Evolutionary conservation across 495 filamentous ascomycete genomes (phyloP).

Genomic region (Neurospora africana): DNA sequence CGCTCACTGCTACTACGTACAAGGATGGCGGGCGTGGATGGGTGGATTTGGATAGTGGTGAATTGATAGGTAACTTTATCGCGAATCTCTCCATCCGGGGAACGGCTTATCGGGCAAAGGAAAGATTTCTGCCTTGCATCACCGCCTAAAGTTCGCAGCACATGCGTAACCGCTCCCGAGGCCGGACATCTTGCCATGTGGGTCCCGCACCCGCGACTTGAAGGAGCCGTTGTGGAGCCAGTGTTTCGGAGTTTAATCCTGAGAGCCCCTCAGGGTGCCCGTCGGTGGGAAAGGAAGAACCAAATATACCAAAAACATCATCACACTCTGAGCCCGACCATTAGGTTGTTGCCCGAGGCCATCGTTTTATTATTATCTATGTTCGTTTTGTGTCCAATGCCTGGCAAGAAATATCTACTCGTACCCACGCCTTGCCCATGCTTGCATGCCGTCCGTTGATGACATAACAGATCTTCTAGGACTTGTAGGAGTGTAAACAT

Average conservation of each 20-base stretch:
- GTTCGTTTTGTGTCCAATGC: background rate
- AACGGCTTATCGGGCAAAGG: constrained; percentile 6
- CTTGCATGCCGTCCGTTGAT: background rate
- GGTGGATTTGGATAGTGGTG: background rate
- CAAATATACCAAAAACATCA: background rate
- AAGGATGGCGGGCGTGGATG: background rate
- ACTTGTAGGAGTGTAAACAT: background rate
- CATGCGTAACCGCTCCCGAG: background rate
- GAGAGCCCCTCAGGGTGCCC: background rate
- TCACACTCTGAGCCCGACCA: background rate
- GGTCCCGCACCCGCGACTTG: background rate
- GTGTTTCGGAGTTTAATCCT: background rate
- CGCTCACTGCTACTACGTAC: too few relatives aligned
- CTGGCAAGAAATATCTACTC: background rate
- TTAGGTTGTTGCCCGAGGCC: background rate
- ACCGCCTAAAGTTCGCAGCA: constrained; percentile 10
- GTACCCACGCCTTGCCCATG: background rate
- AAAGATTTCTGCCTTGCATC: constrained; percentile 20
- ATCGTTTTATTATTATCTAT: background rate
- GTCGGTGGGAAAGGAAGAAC: background rate
- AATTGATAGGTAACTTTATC: background rate
- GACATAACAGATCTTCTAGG: background rate
- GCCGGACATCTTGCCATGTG: background rate
- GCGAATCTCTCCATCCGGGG: background rate
- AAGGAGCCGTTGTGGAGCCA: background rate